phyloP scores from a whole-genome alignment of 1,284 basidiomycete species.

The Meira nashicola region DNA sequence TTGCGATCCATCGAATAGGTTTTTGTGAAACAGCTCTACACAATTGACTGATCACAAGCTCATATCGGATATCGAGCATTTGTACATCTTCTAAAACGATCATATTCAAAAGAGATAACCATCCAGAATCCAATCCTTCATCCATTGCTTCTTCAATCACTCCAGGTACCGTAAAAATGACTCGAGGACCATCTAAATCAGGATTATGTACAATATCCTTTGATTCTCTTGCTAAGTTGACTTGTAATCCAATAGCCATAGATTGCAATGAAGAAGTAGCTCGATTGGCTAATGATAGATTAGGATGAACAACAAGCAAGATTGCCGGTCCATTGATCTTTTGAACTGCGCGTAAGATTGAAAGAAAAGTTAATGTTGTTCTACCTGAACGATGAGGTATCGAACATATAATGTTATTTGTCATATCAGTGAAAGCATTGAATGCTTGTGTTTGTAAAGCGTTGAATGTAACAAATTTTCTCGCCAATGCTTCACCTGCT shows the following conservation, averaged over 20 bases:
- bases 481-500: constrained; percentile 54
- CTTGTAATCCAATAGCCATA: background rate
- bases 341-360: constrained; percentile 63
- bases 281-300: background rate
- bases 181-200: background rate
- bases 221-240: constrained; percentile 15
- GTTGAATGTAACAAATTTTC: constrained; percentile 64
- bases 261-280: background rate
- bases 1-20: constrained; percentile 68
- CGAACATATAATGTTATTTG: constrained; percentile 70
- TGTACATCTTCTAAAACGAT: constrained; percentile 83
- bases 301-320: constrained; percentile 10
- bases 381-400: constrained; percentile 80
- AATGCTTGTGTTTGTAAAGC: constrained; percentile 83
- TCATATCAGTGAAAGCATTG: constrained; percentile 74
- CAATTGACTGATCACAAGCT: constrained; percentile 68
- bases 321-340: constrained; percentile 43
- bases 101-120: constrained; percentile 53
- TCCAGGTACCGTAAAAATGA: background rate
- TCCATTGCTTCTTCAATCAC: background rate
- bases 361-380: constrained; percentile 66
- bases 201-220: no score
- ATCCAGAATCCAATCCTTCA: background rate
- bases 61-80: constrained; percentile 74
- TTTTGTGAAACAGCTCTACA: constrained; percentile 60